Conservation (phyloP, 2,329 filamentous ascomycete species). For the Rhynchosporium secalis region DNA sequence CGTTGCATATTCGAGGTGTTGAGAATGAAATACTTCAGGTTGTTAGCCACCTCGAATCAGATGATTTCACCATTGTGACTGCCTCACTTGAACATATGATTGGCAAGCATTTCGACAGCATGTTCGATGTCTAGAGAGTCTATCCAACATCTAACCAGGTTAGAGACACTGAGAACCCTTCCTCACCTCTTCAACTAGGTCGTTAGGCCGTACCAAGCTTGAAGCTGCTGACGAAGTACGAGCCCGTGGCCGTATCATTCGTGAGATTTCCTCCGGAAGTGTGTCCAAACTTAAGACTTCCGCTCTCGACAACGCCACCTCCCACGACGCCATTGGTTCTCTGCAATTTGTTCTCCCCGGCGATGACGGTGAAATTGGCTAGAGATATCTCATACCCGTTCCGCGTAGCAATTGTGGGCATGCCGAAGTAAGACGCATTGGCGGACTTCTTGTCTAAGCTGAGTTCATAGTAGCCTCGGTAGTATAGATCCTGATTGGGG, state of each 20-base stretch:
- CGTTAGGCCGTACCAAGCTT: slow-evolving; percentile 19
- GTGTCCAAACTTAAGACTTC: slow-evolving; percentile 48
- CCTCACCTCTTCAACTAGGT: background rate
- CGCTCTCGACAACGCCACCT: slow-evolving; percentile 51
- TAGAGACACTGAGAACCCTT: too few species aligned
- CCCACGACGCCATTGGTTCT: slow-evolving; percentile 35
- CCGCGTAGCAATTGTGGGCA: slow-evolving; percentile 57
- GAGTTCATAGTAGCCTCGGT: slow-evolving; percentile 71
- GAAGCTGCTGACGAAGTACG: slow-evolving; percentile 24
- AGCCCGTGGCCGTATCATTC: slow-evolving; percentile 29
- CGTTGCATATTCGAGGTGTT: too few species aligned
- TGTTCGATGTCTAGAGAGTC: too few species aligned
- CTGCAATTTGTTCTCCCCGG: slow-evolving; percentile 58
- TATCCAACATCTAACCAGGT: too few species aligned
- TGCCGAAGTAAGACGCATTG: slow-evolving; percentile 64
- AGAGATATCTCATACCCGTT: slow-evolving; percentile 66
- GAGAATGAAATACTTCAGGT: too few species aligned
- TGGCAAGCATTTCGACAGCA: too few species aligned
- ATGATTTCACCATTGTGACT: too few species aligned
- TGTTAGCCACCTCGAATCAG: too few species aligned
- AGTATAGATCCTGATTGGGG: slow-evolving; percentile 58
- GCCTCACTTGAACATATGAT: too few species aligned
- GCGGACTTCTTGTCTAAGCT: slow-evolving; percentile 57
- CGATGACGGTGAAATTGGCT: slow-evolving; percentile 68
- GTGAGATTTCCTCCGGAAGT: slow-evolving; percentile 27